Percentiles rank a stretch among this genome's conserved stretches.
Evolutionary conservation across 176 grass and related monocot species (phyloP).

Genomic region (Chloris gayana): DNA sequence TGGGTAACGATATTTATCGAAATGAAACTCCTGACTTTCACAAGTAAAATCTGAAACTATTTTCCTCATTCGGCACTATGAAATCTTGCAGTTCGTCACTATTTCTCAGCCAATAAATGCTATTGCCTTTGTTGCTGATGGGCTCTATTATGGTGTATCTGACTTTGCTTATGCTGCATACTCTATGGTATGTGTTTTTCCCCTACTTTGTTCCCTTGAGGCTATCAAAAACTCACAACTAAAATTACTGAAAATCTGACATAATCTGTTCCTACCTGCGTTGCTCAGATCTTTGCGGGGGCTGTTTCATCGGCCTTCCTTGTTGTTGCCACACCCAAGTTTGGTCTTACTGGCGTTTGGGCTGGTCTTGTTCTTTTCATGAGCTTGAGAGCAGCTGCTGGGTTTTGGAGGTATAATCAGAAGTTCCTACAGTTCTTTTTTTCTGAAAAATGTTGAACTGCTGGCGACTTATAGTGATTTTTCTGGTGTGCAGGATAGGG

Average conservation of each 20-base stretch:
- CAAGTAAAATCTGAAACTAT: neutral
- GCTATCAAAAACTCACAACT: neutral
- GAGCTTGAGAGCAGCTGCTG: slow-evolving; percentile 69
- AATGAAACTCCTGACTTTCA: neutral
- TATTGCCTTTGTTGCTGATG: slow-evolving; percentile 82
- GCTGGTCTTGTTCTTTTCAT: slow-evolving; percentile 80
- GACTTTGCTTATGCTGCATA: slow-evolving; percentile 89
- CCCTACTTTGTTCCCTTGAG: neutral
- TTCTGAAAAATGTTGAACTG: neutral
- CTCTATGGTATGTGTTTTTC: slow-evolving; percentile 55
- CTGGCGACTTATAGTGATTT: neutral
- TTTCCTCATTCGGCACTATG: neutral
- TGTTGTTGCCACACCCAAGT: slow-evolving; percentile 53
- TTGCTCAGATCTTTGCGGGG: slow-evolving; percentile 57
- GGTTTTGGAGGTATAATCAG: slow-evolving; percentile 64
- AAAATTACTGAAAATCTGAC: neutral
- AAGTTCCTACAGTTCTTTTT: neutral
- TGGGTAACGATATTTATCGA: slow-evolving; percentile 55
- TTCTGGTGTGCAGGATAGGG: slow-evolving; percentile 42
- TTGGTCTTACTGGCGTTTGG: slow-evolving; percentile 83
- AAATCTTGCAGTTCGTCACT: slow-evolving; percentile 75
- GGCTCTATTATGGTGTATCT: slow-evolving; percentile 87
- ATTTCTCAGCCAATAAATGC: slow-evolving; percentile 90
- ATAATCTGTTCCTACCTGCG: neutral
- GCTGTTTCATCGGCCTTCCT: slow-evolving; percentile 63